Evolutionary conservation across 208 protist species (phyloP).

Genomic region (Trypanosoma grayi): DNA sequence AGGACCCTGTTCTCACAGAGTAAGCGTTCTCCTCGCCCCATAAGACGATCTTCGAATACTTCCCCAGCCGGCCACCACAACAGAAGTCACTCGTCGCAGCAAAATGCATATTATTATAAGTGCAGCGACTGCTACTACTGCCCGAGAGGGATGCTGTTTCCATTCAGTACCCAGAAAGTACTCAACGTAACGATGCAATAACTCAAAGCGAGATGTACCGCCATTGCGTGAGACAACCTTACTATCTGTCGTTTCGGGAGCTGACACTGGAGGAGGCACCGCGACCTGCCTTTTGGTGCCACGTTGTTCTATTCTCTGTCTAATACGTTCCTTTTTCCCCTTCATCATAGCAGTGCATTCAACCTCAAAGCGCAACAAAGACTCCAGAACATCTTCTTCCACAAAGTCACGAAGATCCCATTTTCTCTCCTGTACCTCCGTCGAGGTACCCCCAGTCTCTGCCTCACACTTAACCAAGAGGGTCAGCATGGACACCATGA

Average conservation of each 20-base stretch:
- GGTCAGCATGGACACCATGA: slow-evolving; percentile 18
- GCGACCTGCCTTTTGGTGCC: background rate
- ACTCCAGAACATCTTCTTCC: slow-evolving; percentile 8
- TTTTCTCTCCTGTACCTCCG: background rate
- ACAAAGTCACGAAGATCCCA: slow-evolving; percentile 5
- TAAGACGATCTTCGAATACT: background rate
- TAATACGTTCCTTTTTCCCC: slow-evolving; percentile 17
- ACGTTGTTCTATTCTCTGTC: slow-evolving; percentile 1
- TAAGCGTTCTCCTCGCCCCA: slow-evolving; percentile 12
- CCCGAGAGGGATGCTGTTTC: slow-evolving; percentile 8
- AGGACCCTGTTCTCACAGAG: background rate
- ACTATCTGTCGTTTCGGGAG: background rate
- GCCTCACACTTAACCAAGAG: slow-evolving; percentile 17
- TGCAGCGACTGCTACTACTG: background rate
- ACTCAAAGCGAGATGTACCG: background rate
- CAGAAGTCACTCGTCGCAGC: background rate
- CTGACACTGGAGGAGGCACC: background rate
- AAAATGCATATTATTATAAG: slow-evolving; percentile 21
- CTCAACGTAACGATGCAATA: background rate
- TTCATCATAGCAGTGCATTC: background rate
- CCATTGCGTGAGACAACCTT: background rate
- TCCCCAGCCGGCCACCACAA: background rate
- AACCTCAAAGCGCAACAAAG: slow-evolving; percentile 23
- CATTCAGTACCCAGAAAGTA: slow-evolving; percentile 1
- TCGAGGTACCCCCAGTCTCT: background rate